Base-by-base conservation (phyloP, 306 rosid genomes). In the Fragaria iinumae region DNA sequence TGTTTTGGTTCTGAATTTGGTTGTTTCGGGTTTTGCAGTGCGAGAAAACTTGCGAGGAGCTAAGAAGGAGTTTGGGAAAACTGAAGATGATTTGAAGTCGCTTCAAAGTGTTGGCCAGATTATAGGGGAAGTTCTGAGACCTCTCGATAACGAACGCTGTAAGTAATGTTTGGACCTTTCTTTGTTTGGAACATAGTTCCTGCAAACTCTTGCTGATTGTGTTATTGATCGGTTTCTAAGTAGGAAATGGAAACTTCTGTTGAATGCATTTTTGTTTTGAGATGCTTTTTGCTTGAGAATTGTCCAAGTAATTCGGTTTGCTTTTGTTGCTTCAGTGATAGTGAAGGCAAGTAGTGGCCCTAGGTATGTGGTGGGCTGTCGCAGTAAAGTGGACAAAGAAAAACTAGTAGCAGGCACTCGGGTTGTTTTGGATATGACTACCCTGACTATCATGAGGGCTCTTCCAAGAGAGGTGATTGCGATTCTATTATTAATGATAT, bases 71-170 rank as follows among this genome's bases (percentile, higher is more conserved):
- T 96, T 89, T 83, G 88, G 88, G 80, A 96, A 91, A 82, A 92
- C 99, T n/a, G 99, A 92, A 85, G 98, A 92, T 83, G 99, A 96
- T 82, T 86, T 96, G 93, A 91, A 92, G 90, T 96, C 97, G 21
- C 93, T 96, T 77, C 98, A 96, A 79, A 91, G 97, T 63, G 98
- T 92, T 80, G 99, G 98, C 23, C 97, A 92, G 89, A 87, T 90
- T 43, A 88, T 96, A 2, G 99, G 99, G 44, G 99, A 96, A 89
- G 98, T 96, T 82, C 97, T 96, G 68, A 82, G 98, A 81, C 99
- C 93, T 70, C 98, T 96, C 13, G 98, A 92, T 89, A 89, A 92
- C 69, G 99, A 92, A 79, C 97, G 98, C 80, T 76, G 97, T 96
- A 85, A 82, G 56, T 69, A 49, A 32, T 32, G 25, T 63, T 7